Base-by-base conservation (phyloP, 768 basidiomycete genomes). In the Rhodotorula diobovata region DNA sequence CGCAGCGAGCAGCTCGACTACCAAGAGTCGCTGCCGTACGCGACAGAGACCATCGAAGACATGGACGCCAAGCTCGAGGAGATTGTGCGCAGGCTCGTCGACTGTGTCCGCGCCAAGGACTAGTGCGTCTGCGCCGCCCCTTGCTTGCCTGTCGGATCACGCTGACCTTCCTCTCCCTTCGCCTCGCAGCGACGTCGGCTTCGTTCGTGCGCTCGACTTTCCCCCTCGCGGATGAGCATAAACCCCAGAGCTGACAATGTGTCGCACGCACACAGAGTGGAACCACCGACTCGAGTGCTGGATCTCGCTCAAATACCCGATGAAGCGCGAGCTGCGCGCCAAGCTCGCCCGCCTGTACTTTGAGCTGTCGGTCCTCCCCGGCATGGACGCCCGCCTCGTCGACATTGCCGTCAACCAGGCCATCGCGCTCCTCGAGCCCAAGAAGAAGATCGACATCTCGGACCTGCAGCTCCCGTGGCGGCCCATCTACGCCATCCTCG, bases 391-490 rank as follows among this genome's bases (percentile, higher is more conserved):
- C 41, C 86, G 87, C 67, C 82, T 89, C 32, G 84, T 91, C 66
- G 87, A 87, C 23, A 84, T 85, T 32, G 87, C 86, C 75, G 84
- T 86, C 30, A 88, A 90, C 74, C 85, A 83, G 20, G 84, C 90
- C 74, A 77, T 77, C 62, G 67, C 72, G 11, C 76, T 81, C 7
- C 66, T 82, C 46, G 80, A 79, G 76, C 72, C 89, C 59, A 87
- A 88, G 81, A 87, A 88, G 80, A 89, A 90, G 79, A 81, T 90
- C 62, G 83, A 86, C 41, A 86, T 92, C 68, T 84, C 90, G 41
- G 90, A 93, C 78, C 84, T 93, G 83, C 84, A 88, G 70, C 85
- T 94, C 1, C 88, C 90, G 0, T 91, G 90, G 91, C 85, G 85
- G 80, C 88, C 89, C n/a, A 81, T 90, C 16, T 90, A 86, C 78